A percentile compares a stretch with the other conserved stretches of the same genome.
phyloP scores from a whole-genome alignment of 768 basidiomycete species.

The Hydnum rufescens region DNA sequence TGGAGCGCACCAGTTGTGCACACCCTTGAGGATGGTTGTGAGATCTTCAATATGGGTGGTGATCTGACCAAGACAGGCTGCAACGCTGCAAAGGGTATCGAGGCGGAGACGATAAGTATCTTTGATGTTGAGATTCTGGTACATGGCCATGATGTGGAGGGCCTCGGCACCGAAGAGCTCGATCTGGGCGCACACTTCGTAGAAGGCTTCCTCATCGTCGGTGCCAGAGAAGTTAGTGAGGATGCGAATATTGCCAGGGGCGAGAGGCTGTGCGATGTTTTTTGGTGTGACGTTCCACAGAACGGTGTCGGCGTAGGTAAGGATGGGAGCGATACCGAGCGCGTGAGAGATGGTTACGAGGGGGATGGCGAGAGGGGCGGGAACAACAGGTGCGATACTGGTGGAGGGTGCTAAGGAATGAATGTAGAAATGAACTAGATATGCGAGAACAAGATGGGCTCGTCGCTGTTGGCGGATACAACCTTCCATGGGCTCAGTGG shows the following conservation, averaged over 20 bases:
- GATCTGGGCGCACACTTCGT: conserved; percentile 65
- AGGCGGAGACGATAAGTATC: conserved; percentile 19
- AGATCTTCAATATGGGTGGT: conserved; percentile 45
- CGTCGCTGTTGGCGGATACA: conserved; percentile 6
- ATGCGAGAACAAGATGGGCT: conserved; percentile 10
- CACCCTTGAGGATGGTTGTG: conserved; percentile 34
- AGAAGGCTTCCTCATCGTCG: conserved; percentile 70
- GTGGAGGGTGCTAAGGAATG: conserved; percentile 14
- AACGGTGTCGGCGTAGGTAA: conserved; percentile 84
- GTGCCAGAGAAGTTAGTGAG: conserved; percentile 44
- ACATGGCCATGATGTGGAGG: conserved; percentile 21
- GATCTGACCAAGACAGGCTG: conserved; percentile 41
- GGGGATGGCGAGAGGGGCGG: conserved; percentile 50
- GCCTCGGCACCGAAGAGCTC: conserved; percentile 76
- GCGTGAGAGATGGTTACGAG: conserved; percentile 46
- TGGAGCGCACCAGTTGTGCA: conserved; percentile 54
- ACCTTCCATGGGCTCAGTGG: conserved; percentile 3
- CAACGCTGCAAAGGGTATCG: conserved; percentile 42
- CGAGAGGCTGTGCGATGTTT: conserved; percentile 4
- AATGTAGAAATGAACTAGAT: conserved; percentile 11
- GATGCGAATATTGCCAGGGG: conserved; percentile 8
- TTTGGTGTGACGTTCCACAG: conserved; percentile 25
- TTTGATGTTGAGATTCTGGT: conserved; percentile 5
- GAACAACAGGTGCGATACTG: conserved; percentile 36
- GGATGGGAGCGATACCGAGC: conserved; percentile 66